Evolutionary conservation across 192 early-diverging fungal genomes (phyloP).

Genomic region (Coemansia sp.): DNA sequence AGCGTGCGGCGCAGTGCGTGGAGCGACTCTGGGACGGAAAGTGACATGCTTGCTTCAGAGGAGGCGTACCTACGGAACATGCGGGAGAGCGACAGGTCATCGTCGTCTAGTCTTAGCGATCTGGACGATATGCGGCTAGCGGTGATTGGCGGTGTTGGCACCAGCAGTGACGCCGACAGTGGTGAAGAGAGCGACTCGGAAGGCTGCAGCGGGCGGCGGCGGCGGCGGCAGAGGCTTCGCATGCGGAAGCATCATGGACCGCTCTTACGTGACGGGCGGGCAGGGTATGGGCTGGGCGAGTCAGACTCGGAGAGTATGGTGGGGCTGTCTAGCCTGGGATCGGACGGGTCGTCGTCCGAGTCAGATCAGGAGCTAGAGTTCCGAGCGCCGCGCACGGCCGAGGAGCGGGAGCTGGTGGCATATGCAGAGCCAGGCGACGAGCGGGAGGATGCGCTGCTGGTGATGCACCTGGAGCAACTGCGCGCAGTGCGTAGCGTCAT

Average conservation of each 20-base stretch:
- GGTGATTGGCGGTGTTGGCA: constrained; percentile 8
- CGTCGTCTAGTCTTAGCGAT: constrained; percentile 47
- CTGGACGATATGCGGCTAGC: constrained; percentile 31
- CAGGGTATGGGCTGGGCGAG: neutral
- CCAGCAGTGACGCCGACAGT: constrained; percentile 22
- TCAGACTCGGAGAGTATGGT: neutral
- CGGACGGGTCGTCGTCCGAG: constrained; percentile 11
- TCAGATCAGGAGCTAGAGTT: constrained; percentile 45
- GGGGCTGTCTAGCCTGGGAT: constrained; percentile 1
- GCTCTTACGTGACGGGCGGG: neutral
- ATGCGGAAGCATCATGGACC: no score
- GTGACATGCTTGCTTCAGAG: no score
- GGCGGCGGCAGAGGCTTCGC: neutral
- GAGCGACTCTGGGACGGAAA: constrained; percentile 37
- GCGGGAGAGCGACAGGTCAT: constrained; percentile 16
- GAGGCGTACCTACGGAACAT: constrained; percentile 31
- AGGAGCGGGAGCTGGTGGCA: constrained; percentile 29
- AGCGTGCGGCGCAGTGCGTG: neutral
- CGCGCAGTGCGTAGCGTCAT: constrained; percentile 43
- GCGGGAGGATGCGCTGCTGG: constrained; percentile 40
- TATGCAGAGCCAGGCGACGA: constrained; percentile 14
- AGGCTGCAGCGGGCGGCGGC: constrained; percentile 6
- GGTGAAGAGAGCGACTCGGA: constrained; percentile 46
- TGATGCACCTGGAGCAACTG: constrained; percentile 49
- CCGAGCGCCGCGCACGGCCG: constrained; percentile 28